phyloP scores from a whole-genome alignment of 441 rosid genomes.

The Oxalis stricta region DNA sequence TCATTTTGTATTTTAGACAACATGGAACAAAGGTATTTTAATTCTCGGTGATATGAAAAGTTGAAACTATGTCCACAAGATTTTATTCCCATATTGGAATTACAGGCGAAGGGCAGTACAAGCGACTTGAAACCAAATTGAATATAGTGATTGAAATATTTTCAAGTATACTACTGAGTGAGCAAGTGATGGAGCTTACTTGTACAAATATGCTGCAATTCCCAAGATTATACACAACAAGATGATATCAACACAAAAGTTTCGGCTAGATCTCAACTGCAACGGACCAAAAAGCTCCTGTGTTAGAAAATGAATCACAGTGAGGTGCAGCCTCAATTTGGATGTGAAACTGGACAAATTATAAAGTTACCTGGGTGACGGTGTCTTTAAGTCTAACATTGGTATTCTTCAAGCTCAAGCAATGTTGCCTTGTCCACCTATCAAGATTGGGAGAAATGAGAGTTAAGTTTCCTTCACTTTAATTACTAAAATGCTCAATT shows the following conservation, averaged over 20 bases:
- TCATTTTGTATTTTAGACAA: too few relatives aligned
- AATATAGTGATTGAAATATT: too few relatives aligned
- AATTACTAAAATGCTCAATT: not conserved
- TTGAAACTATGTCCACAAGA: too few relatives aligned
- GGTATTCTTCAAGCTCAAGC: constrained; percentile 38
- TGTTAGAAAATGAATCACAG: not conserved
- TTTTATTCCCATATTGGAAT: too few relatives aligned
- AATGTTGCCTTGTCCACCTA: constrained; percentile 50
- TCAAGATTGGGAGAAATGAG: constrained; percentile 1
- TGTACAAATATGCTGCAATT: constrained; percentile 64
- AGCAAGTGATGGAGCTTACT: constrained; percentile 53
- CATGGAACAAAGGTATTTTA: too few relatives aligned
- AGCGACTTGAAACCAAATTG: too few relatives aligned
- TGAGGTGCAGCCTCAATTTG: too few relatives aligned
- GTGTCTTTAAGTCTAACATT: constrained; percentile 53
- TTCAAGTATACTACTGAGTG: too few relatives aligned
- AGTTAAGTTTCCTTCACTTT: not conserved
- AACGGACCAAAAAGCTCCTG: constrained; percentile 5
- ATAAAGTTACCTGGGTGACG: constrained; percentile 27
- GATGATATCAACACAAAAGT: constrained; percentile 72
- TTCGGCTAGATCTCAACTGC: constrained; percentile 76
- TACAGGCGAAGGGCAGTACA: too few relatives aligned
- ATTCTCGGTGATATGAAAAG: too few relatives aligned
- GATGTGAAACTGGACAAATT: not conserved
- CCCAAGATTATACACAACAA: constrained; percentile 66